A percentile compares a stretch with the other conserved stretches of the same genome.
Evolutionary conservation across 2,329 filamentous ascomycete genomes (phyloP).

Genomic region (Aphanocladium album): DNA sequence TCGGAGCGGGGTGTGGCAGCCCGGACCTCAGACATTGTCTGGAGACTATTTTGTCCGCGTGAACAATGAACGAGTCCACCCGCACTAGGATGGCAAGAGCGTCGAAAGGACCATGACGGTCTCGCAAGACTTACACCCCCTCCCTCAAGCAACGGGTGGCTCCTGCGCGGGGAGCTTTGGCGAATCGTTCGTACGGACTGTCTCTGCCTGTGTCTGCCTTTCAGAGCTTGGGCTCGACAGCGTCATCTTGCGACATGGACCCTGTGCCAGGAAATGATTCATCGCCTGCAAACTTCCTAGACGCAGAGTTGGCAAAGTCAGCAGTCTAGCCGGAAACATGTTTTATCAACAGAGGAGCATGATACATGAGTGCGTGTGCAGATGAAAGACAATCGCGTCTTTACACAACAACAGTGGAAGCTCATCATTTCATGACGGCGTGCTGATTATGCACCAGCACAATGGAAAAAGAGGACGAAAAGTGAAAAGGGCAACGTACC

Average conservation of each 20-base stretch:
- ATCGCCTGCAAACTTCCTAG: slow-evolving; percentile 50
- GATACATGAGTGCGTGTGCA: not conserved
- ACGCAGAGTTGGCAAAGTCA: not conserved
- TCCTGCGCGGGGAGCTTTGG: not conserved
- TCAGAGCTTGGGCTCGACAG: slow-evolving; percentile 28
- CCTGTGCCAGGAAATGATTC: slow-evolving; percentile 46
- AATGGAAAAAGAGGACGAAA: not conserved
- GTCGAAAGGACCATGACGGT: not conserved
- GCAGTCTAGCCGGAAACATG: not conserved
- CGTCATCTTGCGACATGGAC: slow-evolving; percentile 27
- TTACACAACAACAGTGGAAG: not conserved
- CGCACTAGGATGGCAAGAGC: not conserved
- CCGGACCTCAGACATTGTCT: slow-evolving; percentile 9
- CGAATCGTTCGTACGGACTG: not conserved
- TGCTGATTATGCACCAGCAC: not conserved
- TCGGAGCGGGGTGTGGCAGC: not conserved
- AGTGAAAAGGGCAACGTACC: slow-evolving; percentile 50
- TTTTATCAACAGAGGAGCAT: not conserved
- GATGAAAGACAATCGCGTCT: not conserved
- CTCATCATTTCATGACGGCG: not conserved
- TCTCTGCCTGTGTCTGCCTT: not conserved
- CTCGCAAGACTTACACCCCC: not conserved
- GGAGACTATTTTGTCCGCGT: not conserved
- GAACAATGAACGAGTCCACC: not conserved
- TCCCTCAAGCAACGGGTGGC: not conserved